phyloP scores from a whole-genome alignment of 1,284 basidiomycete genomes.

The Cryptococcus sp. region DNA sequence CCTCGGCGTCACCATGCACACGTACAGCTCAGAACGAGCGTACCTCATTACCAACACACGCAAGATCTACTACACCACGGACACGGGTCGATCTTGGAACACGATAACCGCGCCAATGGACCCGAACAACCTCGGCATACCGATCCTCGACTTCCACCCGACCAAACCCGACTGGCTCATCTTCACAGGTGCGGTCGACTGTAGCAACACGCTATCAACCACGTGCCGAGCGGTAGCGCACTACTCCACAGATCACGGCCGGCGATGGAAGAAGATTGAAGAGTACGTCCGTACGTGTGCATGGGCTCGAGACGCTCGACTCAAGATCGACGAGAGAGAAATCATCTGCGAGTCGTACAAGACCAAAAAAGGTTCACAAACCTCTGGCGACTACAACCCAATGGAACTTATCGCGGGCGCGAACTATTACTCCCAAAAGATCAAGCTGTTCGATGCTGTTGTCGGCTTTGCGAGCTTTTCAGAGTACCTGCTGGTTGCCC shows the following conservation, averaged over 20 bases:
- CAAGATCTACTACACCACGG: slow-evolving; percentile 76
- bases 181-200: slow-evolving; percentile 79
- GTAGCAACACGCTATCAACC: slow-evolving; percentile 54
- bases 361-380: slow-evolving; percentile 80
- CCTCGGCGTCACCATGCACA: slow-evolving; percentile 83
- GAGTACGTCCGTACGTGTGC: slow-evolving; percentile 86
- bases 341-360: slow-evolving; percentile 90
- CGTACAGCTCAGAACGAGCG: slow-evolving; percentile 74
- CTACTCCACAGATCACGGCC: slow-evolving; percentile 76
- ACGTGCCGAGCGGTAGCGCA: slow-evolving; percentile 71
- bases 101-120: slow-evolving; percentile 62
- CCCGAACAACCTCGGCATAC: slow-evolving; percentile 77
- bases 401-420: slow-evolving; percentile 78
- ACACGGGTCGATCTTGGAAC: slow-evolving; percentile 77
- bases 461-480: slow-evolving; percentile 97
- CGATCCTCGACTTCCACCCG: slow-evolving; percentile 85
- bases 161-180: slow-evolving; percentile 77
- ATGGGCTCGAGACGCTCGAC: slow-evolving; percentile 80
- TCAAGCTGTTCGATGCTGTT: slow-evolving; percentile 78
- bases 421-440: slow-evolving; percentile 72
- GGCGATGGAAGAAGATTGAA: slow-evolving; percentile 75
- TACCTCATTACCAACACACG: slow-evolving; percentile 78
- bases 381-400: slow-evolving; percentile 61
- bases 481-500: slow-evolving; percentile 90
- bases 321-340: slow-evolving; percentile 77